phyloP scores from a whole-genome alignment of 2,329 filamentous ascomycete genomes.

The Fusarium clavum region DNA sequence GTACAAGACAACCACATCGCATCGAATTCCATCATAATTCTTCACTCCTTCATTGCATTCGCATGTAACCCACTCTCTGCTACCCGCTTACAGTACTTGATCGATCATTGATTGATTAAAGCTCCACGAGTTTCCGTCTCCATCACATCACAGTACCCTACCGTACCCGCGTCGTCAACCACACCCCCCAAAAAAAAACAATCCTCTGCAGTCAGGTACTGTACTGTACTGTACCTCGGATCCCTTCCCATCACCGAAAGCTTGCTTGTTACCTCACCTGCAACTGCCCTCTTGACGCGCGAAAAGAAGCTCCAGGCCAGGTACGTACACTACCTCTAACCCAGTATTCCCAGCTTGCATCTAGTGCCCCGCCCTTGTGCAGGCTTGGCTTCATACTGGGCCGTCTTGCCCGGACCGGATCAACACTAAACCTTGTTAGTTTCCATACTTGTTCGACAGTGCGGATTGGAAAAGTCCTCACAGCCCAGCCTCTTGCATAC shows the following conservation, averaged over 20 bases:
- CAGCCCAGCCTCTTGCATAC: slow-evolving; percentile 53
- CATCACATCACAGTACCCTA: background rate
- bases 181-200: slow-evolving; percentile 7
- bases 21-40: background rate
- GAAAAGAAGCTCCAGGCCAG: slow-evolving; percentile 32
- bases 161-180: background rate
- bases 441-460: slow-evolving; percentile 51
- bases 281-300: slow-evolving; percentile 21
- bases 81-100: background rate
- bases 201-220: slow-evolving; percentile 14
- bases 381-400: slow-evolving; percentile 47
- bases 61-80: background rate
- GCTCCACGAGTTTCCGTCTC: slow-evolving; percentile 18
- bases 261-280: slow-evolving; percentile 32
- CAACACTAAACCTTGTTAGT: slow-evolving; percentile 56
- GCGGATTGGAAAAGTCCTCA: slow-evolving; percentile 58
- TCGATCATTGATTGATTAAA: background rate
- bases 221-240: slow-evolving; percentile 22
- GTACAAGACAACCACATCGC: slow-evolving; percentile 4
- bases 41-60: background rate
- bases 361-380: slow-evolving; percentile 25
- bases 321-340: slow-evolving; percentile 32
- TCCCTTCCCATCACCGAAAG: slow-evolving; percentile 1
- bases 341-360: slow-evolving; percentile 1
- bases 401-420: slow-evolving; percentile 50